Conservation (phyloP, 1,284 basidiomycete species). For the Athelia psychrophila region DNA sequence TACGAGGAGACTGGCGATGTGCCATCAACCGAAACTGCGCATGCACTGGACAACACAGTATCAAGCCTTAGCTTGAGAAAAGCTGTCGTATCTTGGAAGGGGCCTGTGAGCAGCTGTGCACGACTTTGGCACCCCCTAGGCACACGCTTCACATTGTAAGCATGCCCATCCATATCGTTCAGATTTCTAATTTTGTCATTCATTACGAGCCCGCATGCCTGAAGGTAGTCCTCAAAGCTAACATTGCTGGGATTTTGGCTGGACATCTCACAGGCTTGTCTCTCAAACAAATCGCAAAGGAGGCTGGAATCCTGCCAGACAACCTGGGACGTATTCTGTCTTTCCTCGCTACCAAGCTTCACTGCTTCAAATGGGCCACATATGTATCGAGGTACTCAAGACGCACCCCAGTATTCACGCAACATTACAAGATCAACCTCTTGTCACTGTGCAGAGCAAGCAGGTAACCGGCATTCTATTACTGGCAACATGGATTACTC, state of each 20-base stretch:
- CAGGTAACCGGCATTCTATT: too few species aligned
- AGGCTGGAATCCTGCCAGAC: constrained; percentile 22
- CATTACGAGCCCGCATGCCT: constrained; percentile 23
- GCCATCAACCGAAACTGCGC: constrained; percentile 2
- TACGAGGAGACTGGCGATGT: background rate
- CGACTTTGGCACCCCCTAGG: constrained; percentile 10
- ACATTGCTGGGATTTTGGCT: constrained; percentile 28
- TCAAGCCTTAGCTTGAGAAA: constrained; percentile 9
- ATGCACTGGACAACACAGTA: constrained; percentile 7
- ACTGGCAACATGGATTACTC: constrained; percentile 18
- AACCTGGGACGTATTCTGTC: constrained; percentile 34
- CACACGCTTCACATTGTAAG: background rate
- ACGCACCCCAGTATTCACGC: constrained; percentile 37
- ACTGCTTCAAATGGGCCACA: constrained; percentile 37
- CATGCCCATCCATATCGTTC: background rate
- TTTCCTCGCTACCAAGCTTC: constrained; percentile 31
- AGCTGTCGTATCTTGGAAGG: constrained; percentile 12
- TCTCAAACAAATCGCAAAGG: constrained; percentile 24
- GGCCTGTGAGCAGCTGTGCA: constrained; percentile 12
- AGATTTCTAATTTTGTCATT: too few species aligned
- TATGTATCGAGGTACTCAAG: constrained; percentile 38
- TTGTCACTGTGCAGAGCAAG: constrained; percentile 25
- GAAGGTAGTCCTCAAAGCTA: constrained; percentile 20
- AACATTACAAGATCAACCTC: constrained; percentile 43
- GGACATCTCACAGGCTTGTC: constrained; percentile 27